Conservation (phyloP, 2,329 filamentous ascomycete species). For the Purpureocillium takamizusanense region DNA sequence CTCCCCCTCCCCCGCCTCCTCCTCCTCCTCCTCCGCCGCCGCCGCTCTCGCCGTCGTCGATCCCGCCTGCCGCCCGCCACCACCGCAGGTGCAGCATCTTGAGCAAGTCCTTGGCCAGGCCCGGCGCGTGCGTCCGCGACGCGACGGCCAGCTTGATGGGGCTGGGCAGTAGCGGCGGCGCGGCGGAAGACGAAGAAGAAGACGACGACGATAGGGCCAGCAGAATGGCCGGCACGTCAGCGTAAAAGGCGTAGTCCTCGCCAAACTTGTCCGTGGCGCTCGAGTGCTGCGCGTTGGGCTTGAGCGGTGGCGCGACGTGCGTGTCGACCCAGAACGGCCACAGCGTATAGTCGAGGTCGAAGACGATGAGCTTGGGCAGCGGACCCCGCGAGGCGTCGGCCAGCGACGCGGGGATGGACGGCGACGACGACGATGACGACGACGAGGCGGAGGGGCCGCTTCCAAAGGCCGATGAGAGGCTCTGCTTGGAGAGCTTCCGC, state of each 20-base stretch:
- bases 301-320: conserved; percentile 69
- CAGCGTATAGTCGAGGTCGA: conserved; percentile 96
- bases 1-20: background rate
- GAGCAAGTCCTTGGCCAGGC: conserved; percentile 73
- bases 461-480: too few relatives aligned
- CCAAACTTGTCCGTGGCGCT: conserved; percentile 45
- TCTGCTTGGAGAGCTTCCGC: conserved; percentile 21
- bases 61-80: too few relatives aligned
- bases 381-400: conserved; percentile 49
- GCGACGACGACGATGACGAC: conserved; percentile 1
- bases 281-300: conserved; percentile 32
- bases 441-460: conserved; percentile 5
- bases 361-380: conserved; percentile 75
- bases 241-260: conserved; percentile 63
- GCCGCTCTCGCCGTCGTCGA: conserved; percentile 6
- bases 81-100: conserved; percentile 54
- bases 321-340: conserved; percentile 99
- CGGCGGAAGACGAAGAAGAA: too few relatives aligned
- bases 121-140: conserved; percentile 70
- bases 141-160: conserved; percentile 58
- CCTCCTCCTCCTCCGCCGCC: too few relatives aligned
- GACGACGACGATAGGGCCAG: too few relatives aligned
- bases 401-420: conserved; percentile 30
- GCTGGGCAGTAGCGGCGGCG: conserved; percentile 13
- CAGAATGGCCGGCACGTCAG: conserved; percentile 59